phyloP scores from a whole-genome alignment of 164 flowering plant species.

The Aristolochia californica region DNA sequence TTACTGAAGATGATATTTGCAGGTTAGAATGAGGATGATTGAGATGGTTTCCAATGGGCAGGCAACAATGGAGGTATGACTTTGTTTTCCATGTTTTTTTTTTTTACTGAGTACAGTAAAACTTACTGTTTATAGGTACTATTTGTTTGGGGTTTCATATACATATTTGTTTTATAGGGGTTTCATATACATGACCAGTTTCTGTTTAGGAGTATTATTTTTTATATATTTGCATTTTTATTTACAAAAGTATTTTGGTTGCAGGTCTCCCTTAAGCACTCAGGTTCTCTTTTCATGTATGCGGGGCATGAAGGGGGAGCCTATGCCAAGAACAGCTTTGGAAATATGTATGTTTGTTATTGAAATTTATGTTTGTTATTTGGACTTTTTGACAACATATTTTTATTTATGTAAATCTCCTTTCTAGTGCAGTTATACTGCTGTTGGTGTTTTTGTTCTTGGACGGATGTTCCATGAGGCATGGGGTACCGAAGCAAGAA shows the following conservation, averaged over 20 bases:
- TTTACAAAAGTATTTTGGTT: neutral
- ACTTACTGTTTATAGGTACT: neutral
- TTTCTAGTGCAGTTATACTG: constrained; percentile 64
- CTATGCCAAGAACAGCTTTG: constrained; percentile 91
- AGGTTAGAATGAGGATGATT: constrained; percentile 77
- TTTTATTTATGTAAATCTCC: neutral
- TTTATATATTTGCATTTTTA: neutral
- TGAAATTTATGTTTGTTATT: neutral
- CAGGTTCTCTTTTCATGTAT: constrained; percentile 97
- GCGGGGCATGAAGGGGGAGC: constrained; percentile 97
- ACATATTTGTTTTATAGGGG: neutral
- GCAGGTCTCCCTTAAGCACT: constrained; percentile 93
- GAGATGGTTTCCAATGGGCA: constrained; percentile 86
- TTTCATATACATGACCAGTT: neutral
- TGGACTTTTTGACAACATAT: neutral
- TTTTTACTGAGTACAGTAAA: neutral
- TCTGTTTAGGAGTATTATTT: neutral
- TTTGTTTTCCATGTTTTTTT: neutral
- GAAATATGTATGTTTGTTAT: constrained; percentile 57
- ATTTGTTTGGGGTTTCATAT: too few species aligned
- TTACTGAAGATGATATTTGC: constrained; percentile 7
- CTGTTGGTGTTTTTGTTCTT: constrained; percentile 97
- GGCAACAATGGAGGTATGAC: constrained; percentile 77
- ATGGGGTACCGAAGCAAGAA: constrained; percentile 72
- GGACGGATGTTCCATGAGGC: constrained; percentile 78